Evolutionary conservation across 106 monocot species (phyloP), one percentile per base, ranked within the genome.

Genomic region (Acorus gramineus): DNA sequence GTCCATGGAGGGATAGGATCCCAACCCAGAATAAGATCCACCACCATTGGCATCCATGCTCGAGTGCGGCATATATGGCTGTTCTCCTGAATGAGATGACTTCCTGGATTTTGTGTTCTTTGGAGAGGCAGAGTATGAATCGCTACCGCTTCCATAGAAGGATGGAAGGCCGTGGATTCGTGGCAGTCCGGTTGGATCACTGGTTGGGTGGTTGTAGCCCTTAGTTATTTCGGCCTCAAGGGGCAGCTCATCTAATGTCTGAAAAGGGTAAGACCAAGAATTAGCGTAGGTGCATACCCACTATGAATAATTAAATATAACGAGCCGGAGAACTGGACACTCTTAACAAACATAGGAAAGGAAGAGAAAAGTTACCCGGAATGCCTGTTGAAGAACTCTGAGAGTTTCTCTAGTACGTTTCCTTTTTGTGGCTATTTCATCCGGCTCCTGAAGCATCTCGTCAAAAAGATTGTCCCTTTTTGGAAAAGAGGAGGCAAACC

Each of bases 221-320:
- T 85, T 96, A 53, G 87, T 84, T 7, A 87, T 74, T 60, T 90
- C 95, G 3, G 87, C 87, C 64, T 96, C 95, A 44, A 90, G 73
- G 9, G 95, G 90, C 46, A 96, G 72, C 67, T 96, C 90, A 59
- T 96, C 90, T 72, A 90, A 67, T 47, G 90, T 90, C 95, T 96
- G 58, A 14, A 57, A 9, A 68, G 9, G 13, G 7, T 47, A 8
- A 65, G 28, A 65, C 28, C 14, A 52, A 9, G 8, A 52, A 44
- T 4, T 28, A 52, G 51, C 14, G 51, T 4, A 50, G 51, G 7
- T 4, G 67, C 11, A 57, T 8, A 59, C 54, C 5, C 47, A 50
- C 8, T 57, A 59, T 8, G 53, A 69, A 13, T 48, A 11, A 55
- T 52, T 4, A 5, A 49, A 8, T 14, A n/a, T 48, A 5, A 46